Evolutionary conservation across 306 rosid genomes (phyloP).

Genomic region (Citrullus colocynthis): DNA sequence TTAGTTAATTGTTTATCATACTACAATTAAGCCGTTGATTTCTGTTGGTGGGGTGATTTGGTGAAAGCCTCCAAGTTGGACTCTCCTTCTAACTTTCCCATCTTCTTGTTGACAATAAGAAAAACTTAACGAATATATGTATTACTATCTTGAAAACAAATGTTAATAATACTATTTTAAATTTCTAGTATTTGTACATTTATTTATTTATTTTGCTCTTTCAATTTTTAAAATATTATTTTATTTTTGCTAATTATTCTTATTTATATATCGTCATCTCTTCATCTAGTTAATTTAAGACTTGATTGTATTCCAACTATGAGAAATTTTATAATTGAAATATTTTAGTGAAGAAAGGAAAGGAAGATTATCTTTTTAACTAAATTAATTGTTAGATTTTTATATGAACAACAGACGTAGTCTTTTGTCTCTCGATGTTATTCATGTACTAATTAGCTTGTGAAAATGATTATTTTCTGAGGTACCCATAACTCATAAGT

Average conservation of each 20-base stretch:
- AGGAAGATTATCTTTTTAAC: not conserved
- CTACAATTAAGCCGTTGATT: not conserved
- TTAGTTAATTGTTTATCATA: not conserved
- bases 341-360: not conserved
- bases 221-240: no score
- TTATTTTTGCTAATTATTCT: no score
- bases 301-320: not conserved
- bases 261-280: no score
- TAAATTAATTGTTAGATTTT: no score
- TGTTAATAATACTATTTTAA: no score
- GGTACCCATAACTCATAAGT: not conserved
- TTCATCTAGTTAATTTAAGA: no score
- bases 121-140: not conserved
- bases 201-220: no score
- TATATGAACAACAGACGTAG: no score
- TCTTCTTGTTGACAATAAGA: not conserved
- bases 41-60: constrained; percentile 4
- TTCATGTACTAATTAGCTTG: not conserved
- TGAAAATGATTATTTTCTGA: not conserved
- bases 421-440: no score
- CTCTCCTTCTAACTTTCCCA: not conserved
- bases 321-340: not conserved
- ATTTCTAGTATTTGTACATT: no score
- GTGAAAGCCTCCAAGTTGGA: constrained; percentile 6
- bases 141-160: not conserved